These are phyloP conservation scores for Sporothrix euskadiensis DNA, from an alignment of 2,329 filamentous ascomycete genomes.

Conservation along the genomic window DNA sequence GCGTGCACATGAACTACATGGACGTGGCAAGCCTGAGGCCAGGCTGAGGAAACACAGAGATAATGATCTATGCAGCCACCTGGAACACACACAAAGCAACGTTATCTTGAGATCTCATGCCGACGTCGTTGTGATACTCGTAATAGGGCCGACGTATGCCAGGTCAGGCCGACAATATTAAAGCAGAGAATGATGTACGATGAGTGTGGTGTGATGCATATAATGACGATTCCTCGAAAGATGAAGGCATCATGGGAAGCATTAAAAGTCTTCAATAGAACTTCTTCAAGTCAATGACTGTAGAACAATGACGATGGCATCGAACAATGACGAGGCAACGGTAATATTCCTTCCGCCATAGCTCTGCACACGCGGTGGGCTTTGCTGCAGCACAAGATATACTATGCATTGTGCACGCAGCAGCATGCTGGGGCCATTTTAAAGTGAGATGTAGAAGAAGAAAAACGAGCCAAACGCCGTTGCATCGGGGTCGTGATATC, in stretches of 20 bases:
- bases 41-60: background rate
- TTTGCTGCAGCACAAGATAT: background rate
- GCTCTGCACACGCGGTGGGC: slow-evolving; percentile 1
- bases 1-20: background rate
- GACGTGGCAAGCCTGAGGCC: slow-evolving; percentile 19
- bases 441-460: slow-evolving; percentile 1
- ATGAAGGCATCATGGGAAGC: background rate
- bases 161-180: background rate
- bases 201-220: background rate
- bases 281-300: background rate
- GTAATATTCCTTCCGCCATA: background rate
- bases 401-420: background rate
- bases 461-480: background rate
- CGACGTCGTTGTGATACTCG: background rate
- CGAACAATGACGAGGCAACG: background rate
- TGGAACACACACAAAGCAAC: background rate
- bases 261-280: too few relatives aligned
- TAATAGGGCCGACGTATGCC: background rate
- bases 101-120: background rate
- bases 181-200: background rate
- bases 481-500: background rate
- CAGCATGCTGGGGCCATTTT: background rate
- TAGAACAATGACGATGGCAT: background rate
- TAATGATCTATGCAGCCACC: background rate
- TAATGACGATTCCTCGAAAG: background rate